phyloP scores from a whole-genome alignment of 768 basidiomycete genomes.

The Trametes gibbosa region DNA sequence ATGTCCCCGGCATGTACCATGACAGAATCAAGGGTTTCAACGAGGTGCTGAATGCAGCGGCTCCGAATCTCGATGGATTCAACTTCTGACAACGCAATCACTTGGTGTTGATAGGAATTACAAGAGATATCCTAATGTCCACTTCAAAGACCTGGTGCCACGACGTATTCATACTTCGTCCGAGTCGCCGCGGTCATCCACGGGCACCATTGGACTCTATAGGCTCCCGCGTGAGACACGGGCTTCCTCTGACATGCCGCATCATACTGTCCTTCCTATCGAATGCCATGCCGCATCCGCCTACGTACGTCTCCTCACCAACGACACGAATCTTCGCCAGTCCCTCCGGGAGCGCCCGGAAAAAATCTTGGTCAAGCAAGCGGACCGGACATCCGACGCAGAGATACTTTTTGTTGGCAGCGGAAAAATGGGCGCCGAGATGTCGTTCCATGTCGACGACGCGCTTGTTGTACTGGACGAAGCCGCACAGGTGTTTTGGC shows the following conservation, averaged over 20 bases:
- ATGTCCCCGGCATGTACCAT: no score
- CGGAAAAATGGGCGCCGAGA: not conserved
- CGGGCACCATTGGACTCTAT: not conserved
- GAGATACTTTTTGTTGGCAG: not conserved
- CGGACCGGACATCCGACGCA: not conserved
- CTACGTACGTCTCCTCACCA: not conserved
- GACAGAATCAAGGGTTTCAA: no score
- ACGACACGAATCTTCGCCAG: not conserved
- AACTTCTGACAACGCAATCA: no score
- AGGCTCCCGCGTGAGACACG: not conserved
- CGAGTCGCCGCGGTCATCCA: not conserved
- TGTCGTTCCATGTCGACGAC: not conserved
- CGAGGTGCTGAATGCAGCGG: no score
- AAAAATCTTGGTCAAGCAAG: not conserved
- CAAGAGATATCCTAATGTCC: no score
- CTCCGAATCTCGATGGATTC: no score
- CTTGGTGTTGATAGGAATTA: no score
- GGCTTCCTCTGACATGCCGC: not conserved
- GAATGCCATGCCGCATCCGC: not conserved
- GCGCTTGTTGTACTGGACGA: not conserved
- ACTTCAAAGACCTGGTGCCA: no score
- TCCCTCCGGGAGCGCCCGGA: not conserved
- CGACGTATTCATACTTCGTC: not conserved
- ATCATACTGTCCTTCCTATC: not conserved
- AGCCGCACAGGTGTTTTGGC: not conserved